Conservation (phyloP, 306 rosid genomes). For the Canavalia gladiata region DNA sequence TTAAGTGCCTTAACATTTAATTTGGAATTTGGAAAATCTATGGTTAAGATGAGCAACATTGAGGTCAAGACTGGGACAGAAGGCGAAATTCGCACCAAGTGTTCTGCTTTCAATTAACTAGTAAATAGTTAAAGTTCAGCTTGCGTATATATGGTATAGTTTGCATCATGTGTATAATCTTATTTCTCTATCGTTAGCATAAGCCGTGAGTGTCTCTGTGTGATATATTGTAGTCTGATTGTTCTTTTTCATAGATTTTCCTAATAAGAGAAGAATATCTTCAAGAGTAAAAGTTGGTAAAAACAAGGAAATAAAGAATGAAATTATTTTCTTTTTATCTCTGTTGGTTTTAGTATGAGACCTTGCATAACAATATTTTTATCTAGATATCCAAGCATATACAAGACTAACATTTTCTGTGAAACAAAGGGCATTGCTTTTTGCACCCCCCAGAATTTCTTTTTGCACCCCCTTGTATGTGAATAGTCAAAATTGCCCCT, state of each 20-base stretch:
- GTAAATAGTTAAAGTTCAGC: too few species aligned
- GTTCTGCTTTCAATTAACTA: constrained; percentile 46
- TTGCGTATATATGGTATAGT: not conserved
- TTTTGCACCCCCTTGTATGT: too few species aligned
- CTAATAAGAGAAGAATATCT: not conserved
- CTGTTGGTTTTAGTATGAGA: too few species aligned
- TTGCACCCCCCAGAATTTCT: too few species aligned
- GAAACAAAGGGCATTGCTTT: too few species aligned
- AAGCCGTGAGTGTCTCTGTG: not conserved
- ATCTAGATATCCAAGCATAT: too few species aligned
- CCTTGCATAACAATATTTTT: too few species aligned
- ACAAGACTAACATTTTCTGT: too few species aligned
- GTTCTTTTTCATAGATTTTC: constrained; percentile 1
- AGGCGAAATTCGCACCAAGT: constrained; percentile 58
- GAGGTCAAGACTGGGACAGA: constrained; percentile 49
- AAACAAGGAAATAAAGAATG: not conserved
- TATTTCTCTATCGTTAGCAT: not conserved
- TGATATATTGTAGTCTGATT: not conserved
- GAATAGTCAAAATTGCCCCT: too few species aligned
- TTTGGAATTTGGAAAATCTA: constrained; percentile 55
- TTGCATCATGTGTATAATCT: not conserved
- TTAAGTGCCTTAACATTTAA: constrained; percentile 40
- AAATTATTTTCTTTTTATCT: not conserved
- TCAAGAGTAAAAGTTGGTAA: constrained; percentile 5
- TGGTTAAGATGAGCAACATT: constrained; percentile 61